Conservation (phyloP, 2,329 filamentous ascomycete species). For the Alternaria solani region DNA sequence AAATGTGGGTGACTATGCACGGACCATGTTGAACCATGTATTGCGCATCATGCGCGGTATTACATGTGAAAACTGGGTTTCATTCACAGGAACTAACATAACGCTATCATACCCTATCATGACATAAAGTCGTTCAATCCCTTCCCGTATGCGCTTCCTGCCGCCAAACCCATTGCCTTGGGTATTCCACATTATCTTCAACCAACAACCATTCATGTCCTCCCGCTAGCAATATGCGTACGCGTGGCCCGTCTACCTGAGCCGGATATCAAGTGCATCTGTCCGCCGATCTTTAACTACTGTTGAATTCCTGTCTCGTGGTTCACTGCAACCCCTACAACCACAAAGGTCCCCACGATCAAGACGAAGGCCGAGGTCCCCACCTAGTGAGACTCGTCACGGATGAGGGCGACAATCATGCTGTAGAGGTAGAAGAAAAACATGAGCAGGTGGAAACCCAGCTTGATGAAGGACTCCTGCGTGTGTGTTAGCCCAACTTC, state of each 20-base stretch:
- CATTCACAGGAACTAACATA: slow-evolving; percentile 41
- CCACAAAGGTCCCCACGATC: slow-evolving; percentile 8
- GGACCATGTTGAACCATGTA: slow-evolving; percentile 12
- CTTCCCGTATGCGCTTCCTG: neutral
- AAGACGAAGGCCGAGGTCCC: slow-evolving; percentile 28
- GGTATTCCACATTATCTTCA: slow-evolving; percentile 14
- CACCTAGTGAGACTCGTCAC: slow-evolving; percentile 81
- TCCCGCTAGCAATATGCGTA: slow-evolving; percentile 20
- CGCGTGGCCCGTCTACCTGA: slow-evolving; percentile 19
- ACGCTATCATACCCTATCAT: slow-evolving; percentile 47
- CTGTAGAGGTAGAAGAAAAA: slow-evolving; percentile 99
- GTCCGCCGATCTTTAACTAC: neutral
- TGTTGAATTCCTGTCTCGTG: neutral
- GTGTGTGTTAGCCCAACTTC: slow-evolving; percentile 17
- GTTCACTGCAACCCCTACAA: slow-evolving; percentile 7
- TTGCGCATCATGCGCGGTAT: neutral
- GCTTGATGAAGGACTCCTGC: slow-evolving; percentile 98
- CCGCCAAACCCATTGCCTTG: slow-evolving; percentile 6
- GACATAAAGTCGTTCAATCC: slow-evolving; percentile 29
- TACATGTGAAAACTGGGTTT: slow-evolving; percentile 17
- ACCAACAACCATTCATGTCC: slow-evolving; percentile 6
- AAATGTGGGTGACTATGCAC: slow-evolving; percentile 31
- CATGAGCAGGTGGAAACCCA: slow-evolving; percentile 98
- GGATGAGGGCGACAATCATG: slow-evolving; percentile 97
- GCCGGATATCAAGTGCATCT: slow-evolving; percentile 23